Conservation (phyloP, 2,329 filamentous ascomycete species). For the Pseudogymnoascus sp. region DNA sequence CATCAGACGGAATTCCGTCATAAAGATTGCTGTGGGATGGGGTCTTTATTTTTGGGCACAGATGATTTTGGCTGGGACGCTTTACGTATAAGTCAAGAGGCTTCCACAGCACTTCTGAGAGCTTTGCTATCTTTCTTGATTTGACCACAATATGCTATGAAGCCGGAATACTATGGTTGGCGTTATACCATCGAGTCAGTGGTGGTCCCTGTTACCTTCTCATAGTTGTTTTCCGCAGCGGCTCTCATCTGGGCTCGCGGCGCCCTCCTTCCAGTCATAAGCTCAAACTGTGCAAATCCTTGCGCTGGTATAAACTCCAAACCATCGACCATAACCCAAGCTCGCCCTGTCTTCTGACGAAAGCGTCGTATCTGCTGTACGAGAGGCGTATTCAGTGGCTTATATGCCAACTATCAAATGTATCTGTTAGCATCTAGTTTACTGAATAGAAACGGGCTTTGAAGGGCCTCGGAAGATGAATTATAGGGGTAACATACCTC, state of each 20-base stretch:
- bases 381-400: slow-evolving; percentile 63
- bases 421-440: background rate
- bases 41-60: slow-evolving; percentile 43
- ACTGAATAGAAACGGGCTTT: background rate
- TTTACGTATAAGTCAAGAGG: background rate
- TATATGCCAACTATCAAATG: slow-evolving; percentile 50
- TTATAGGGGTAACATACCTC: slow-evolving; percentile 35
- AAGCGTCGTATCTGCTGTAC: slow-evolving; percentile 50
- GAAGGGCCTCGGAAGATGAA: background rate
- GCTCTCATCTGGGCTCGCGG: slow-evolving; percentile 61
- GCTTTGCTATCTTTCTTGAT: slow-evolving; percentile 52
- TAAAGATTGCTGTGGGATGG: slow-evolving; percentile 53
- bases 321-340: slow-evolving; percentile 71
- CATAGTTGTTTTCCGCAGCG: background rate
- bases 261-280: slow-evolving; percentile 67
- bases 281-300: slow-evolving; percentile 72
- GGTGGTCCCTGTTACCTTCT: slow-evolving; percentile 2
- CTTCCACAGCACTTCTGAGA: slow-evolving; percentile 44
- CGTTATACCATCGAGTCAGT: background rate
- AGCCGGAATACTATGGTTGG: background rate
- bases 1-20: slow-evolving; percentile 22
- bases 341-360: slow-evolving; percentile 43
- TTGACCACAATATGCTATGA: background rate
- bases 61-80: slow-evolving; percentile 36
- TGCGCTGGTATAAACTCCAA: slow-evolving; percentile 71